Evolutionary conservation across 345 rosid species (phyloP), one percentile per base, ranked within the genome.

Genomic region (Brassica cretica): DNA sequence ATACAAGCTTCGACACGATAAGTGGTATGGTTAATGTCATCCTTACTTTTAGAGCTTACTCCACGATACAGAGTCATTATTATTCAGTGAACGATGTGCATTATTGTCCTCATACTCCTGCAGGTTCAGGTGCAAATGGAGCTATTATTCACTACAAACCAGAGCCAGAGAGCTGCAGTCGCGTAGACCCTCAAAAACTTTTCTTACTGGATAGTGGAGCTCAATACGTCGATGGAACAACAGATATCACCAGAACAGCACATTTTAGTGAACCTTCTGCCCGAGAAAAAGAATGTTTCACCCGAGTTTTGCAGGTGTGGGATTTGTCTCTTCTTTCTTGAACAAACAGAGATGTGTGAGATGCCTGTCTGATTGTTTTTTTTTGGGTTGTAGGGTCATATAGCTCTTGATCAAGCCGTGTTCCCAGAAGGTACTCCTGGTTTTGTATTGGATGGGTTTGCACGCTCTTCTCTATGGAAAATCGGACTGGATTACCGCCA

Each of bases 91-190:
- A n/a, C n/a, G n/a, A n/a, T n/a, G n/a, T n/a, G n/a, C n/a, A n/a
- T n/a, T n/a, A n/a, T n/a, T n/a, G n/a, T n/a, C n/a, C n/a, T n/a
- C n/a, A n/a, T n/a, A 56, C 78, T 80, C 63, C 70, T 82, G 68
- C 84, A 92, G 98, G 95, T 77, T 94, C 97, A 0, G 98, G 98
- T 74, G 90, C 98, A 70, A 94, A 94, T 83, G 98, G 97, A 73
- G 97, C 98, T 63, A 84, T 94, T 75, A 92, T 94, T 82, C 98
- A 94, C 80, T 94, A 94, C 84, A 89, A 84, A 81, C 91, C 98
- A 59, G 97, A 94, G 81, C 88, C 88, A 55, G 91, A 81, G 70
- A 94, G 83, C 75, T 94, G 98, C 77, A 92, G 98, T 68, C 71
- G 85, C 69, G 90, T 94, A 72, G 94, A 89, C 83, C 81, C 90